A percentile compares a stretch with the other conserved stretches of the same genome.
phyloP scores from a whole-genome alignment of 2,329 filamentous ascomycete genomes.

The Septoria linicola region DNA sequence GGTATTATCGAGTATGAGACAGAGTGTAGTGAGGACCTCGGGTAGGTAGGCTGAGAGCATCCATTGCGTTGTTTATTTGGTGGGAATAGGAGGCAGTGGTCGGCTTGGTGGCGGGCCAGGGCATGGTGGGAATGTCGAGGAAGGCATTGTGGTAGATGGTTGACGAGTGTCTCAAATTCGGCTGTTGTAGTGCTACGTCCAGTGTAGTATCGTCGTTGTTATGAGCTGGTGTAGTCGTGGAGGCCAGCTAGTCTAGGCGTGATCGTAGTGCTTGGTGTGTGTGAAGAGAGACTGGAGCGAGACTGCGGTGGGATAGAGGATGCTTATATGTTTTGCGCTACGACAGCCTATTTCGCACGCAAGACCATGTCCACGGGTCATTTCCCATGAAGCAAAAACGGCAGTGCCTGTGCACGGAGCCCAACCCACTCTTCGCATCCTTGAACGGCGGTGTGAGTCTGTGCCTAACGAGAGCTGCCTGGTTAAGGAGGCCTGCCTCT shows the following conservation, averaged over 20 bases:
- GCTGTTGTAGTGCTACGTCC: neutral
- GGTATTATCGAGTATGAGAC: too few relatives aligned
- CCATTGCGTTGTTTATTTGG: constrained; percentile 36
- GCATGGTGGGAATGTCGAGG: constrained; percentile 48
- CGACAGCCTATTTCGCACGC: constrained; percentile 12
- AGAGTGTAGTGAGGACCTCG: too few relatives aligned
- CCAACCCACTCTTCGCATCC: constrained; percentile 16
- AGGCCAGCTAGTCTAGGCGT: constrained; percentile 6
- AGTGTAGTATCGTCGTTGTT: constrained; percentile 1
- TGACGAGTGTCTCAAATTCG: neutral
- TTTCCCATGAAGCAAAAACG: constrained; percentile 32
- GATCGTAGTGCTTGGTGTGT: constrained; percentile 1
- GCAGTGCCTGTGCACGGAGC: constrained; percentile 13
- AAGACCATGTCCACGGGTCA: constrained; percentile 23
- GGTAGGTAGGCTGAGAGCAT: constrained; percentile 2
- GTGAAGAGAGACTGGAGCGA: neutral
- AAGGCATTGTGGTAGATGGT: constrained; percentile 38
- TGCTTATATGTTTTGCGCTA: constrained; percentile 20
- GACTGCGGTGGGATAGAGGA: constrained; percentile 2
- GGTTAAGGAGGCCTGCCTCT: constrained; percentile 15
- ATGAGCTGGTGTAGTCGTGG: constrained; percentile 9
- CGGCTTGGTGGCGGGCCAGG: constrained; percentile 50
- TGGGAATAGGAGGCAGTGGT: constrained; percentile 48
- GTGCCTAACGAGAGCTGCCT: constrained; percentile 24
- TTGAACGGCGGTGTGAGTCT: constrained; percentile 20